phyloP scores from a whole-genome alignment of 2,329 filamentous ascomycete genomes.

The Arthrobotrys sinensis region DNA sequence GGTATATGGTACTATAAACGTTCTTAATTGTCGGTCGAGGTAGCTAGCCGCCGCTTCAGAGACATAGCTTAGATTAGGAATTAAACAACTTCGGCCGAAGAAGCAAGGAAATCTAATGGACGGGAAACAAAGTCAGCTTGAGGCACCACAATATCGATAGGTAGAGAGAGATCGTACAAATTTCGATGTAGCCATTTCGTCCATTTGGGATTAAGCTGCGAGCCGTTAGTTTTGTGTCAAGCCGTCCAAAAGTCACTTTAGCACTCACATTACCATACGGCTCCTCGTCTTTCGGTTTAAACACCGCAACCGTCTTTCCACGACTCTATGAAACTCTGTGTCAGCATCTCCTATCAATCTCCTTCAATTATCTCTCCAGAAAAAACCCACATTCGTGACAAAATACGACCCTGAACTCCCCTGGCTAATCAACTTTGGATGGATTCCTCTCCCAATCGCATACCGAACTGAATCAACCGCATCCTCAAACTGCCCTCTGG shows the following conservation, averaged over 20 bases:
- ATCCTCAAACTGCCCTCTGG: conserved; percentile 85
- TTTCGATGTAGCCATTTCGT: conserved; percentile 99
- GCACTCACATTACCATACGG: conserved; percentile 79
- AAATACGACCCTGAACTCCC: conserved; percentile 99
- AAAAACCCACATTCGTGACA: conserved; percentile 76
- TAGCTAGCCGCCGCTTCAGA: conserved; percentile 98
- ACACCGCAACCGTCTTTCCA: conserved; percentile 96
- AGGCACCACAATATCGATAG: neutral
- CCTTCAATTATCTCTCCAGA: neutral
- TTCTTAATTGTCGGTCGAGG: conserved; percentile 88
- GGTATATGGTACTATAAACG: conserved; percentile 94
- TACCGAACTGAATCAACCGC: conserved; percentile 90
- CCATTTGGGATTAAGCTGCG: conserved; percentile 86
- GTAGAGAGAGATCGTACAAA: conserved; percentile 68
- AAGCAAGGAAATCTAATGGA: conserved; percentile 83
- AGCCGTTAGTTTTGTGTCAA: conserved; percentile 7
- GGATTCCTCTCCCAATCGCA: conserved; percentile 90
- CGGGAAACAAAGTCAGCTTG: conserved; percentile 18
- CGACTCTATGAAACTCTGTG: conserved; percentile 70
- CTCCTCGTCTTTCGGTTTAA: conserved; percentile 99
- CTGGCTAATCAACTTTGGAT: conserved; percentile 96
- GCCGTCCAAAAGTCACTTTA: neutral
- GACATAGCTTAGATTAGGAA: conserved; percentile 97
- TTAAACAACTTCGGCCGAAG: conserved; percentile 94
- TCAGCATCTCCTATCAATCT: neutral